These are phyloP conservation scores for Dittrichia graveolens DNA, from an alignment of 129 eudicot species.

Conservation along the genomic window DNA sequence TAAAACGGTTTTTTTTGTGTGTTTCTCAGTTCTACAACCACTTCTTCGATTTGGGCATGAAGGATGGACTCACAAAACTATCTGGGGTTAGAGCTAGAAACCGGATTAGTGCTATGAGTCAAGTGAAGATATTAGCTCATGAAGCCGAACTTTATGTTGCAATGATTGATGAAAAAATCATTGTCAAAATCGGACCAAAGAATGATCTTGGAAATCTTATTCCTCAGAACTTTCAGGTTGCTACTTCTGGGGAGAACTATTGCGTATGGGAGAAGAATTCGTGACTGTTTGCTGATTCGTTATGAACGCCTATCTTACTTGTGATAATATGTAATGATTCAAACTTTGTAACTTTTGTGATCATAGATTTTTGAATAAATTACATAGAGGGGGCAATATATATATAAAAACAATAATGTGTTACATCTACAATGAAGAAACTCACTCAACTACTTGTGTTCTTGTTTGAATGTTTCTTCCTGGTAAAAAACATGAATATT, in stretches of 20 bases:
- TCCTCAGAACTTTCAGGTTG: conserved; percentile 50
- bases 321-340: neutral
- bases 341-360: conserved; percentile 1
- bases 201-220: conserved; percentile 56
- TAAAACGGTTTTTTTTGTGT: neutral
- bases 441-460: conserved; percentile 5
- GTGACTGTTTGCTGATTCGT: neutral
- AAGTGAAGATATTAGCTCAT: conserved; percentile 63
- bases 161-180: conserved; percentile 52
- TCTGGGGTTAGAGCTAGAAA: conserved; percentile 43
- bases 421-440: conserved; percentile 19
- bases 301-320: no score
- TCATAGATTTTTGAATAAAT: neutral
- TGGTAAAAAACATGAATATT: conserved; percentile 59
- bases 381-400: no score
- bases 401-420: neutral
- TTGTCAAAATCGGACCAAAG: conserved; percentile 59
- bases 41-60: conserved; percentile 70
- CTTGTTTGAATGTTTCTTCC: conserved; percentile 51
- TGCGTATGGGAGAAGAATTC: conserved; percentile 53
- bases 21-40: conserved; percentile 71
- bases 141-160: conserved; percentile 73
- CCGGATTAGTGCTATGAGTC: conserved; percentile 56
- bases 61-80: conserved; percentile 53
- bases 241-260: conserved; percentile 61